Conservation (phyloP, 2,329 filamentous ascomycete species). For the Trichoderma atrobrunneum region DNA sequence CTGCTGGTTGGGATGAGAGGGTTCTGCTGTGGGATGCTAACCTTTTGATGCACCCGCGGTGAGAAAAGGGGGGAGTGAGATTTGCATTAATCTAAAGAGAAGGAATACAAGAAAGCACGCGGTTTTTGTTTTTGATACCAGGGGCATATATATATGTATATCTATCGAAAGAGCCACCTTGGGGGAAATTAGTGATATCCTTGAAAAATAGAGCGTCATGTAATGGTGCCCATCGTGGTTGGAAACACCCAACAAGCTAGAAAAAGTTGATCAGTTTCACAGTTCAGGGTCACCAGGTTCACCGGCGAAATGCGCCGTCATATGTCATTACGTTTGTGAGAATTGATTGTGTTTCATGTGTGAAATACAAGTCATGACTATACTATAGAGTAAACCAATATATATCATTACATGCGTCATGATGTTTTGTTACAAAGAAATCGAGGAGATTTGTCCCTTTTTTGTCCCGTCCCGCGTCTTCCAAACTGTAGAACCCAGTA, state of each 20-base stretch:
- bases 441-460: slow-evolving; percentile 13
- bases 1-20: slow-evolving; percentile 89
- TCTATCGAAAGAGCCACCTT: not conserved
- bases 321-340: not conserved
- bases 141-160: not conserved
- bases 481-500: slow-evolving; percentile 1
- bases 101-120: not conserved
- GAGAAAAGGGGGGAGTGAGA: not conserved
- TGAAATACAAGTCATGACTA: slow-evolving; percentile 11
- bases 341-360: not conserved
- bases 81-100: not conserved
- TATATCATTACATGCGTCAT: slow-evolving; percentile 10
- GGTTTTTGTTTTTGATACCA: not conserved
- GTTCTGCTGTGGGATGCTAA: slow-evolving; percentile 89
- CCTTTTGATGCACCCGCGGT: slow-evolving; percentile 38
- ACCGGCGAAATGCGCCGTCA: not conserved
- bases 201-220: not conserved
- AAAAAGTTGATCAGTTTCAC: not conserved
- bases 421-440: not conserved
- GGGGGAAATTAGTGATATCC: not conserved
- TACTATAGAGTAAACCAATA: slow-evolving; percentile 7
- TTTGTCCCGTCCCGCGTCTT: slow-evolving; percentile 5
- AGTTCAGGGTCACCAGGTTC: too few species aligned
- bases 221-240: not conserved
- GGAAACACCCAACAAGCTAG: too few species aligned